Conservation (phyloP, 108 stramenopile species). For the Mayamaea pseudoterrestris region DNA sequence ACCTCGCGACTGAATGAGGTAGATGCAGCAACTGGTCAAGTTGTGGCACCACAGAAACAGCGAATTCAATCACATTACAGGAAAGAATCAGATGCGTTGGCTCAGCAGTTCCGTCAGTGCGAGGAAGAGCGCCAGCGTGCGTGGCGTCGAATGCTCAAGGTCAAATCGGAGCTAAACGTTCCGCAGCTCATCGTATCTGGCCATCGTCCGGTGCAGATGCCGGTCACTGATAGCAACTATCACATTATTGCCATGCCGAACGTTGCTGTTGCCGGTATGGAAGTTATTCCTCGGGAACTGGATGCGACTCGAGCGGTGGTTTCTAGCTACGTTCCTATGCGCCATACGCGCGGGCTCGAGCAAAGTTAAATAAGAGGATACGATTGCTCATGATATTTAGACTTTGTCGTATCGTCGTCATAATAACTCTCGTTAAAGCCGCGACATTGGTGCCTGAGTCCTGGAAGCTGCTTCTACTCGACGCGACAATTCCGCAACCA, state of each 20-base stretch:
- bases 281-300: too few species aligned
- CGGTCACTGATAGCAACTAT: too few species aligned
- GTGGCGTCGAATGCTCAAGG: conserved; percentile 45
- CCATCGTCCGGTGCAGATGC: too few species aligned
- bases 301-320: too few species aligned
- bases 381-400: too few species aligned
- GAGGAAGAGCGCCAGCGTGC: conserved; percentile 37
- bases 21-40: conserved; percentile 30
- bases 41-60: conserved; percentile 28
- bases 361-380: too few species aligned
- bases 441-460: conserved; percentile 28
- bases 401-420: too few species aligned
- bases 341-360: too few species aligned
- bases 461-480: conserved; percentile 62
- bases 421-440: conserved; percentile 8
- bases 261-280: too few species aligned
- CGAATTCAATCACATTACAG: conserved; percentile 18
- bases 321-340: too few species aligned
- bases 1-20: conserved; percentile 9
- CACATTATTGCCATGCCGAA: too few species aligned
- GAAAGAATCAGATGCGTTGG: conserved; percentile 14
- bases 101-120: conserved; percentile 19
- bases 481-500: conserved; percentile 58
- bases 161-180: conserved; percentile 30
- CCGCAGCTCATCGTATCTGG: too few species aligned